These are phyloP conservation scores for Jacaranda mimosifolia DNA, from an alignment of 257 asterid species.

Conservation along the genomic window DNA sequence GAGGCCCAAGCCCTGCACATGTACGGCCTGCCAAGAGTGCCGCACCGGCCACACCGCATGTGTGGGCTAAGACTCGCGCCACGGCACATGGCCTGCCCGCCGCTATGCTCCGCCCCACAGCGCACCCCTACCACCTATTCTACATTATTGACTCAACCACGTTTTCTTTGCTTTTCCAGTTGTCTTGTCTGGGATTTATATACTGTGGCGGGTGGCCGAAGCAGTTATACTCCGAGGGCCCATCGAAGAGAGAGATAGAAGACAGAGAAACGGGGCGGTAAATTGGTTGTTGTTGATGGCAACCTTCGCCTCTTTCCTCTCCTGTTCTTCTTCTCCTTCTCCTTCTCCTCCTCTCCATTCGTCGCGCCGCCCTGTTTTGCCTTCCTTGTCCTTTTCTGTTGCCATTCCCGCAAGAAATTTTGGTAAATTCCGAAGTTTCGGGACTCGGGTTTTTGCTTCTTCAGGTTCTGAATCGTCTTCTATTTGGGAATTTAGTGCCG, in stretches of 20 bases:
- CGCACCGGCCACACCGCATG: conserved; percentile 32
- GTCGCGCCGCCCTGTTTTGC: conserved; percentile 30
- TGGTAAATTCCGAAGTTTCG: conserved; percentile 35
- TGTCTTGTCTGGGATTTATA: conserved; percentile 26
- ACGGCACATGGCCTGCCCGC: conserved; percentile 45
- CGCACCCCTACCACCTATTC: conserved; percentile 26
- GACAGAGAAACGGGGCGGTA: conserved; percentile 45
- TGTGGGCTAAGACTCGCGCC: conserved; percentile 35
- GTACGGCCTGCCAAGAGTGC: conserved; percentile 30
- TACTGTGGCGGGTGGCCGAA: conserved; percentile 32
- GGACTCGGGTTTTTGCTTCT: conserved; percentile 50
- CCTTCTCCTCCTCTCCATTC: conserved; percentile 38
- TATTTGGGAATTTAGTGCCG: conserved; percentile 46
- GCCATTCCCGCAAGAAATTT: conserved; percentile 16
- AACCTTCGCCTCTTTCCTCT: conserved; percentile 64
- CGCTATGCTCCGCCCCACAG: neutral
- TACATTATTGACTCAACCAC: conserved; percentile 33
- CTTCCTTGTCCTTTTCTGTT: conserved; percentile 36
- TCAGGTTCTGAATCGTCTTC: conserved; percentile 54
- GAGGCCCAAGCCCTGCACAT: conserved; percentile 36
- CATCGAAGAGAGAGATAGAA: conserved; percentile 36
- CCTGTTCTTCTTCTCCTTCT: conserved; percentile 49
- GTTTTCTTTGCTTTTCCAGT: conserved; percentile 4
- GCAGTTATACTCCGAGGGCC: conserved; percentile 35
- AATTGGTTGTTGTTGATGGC: conserved; percentile 80